Percentiles rank a stretch among this genome's conserved stretches.
Evolutionary conservation across 805 yeast species (phyloP).

Genomic region (Priceomyces carsonii): DNA sequence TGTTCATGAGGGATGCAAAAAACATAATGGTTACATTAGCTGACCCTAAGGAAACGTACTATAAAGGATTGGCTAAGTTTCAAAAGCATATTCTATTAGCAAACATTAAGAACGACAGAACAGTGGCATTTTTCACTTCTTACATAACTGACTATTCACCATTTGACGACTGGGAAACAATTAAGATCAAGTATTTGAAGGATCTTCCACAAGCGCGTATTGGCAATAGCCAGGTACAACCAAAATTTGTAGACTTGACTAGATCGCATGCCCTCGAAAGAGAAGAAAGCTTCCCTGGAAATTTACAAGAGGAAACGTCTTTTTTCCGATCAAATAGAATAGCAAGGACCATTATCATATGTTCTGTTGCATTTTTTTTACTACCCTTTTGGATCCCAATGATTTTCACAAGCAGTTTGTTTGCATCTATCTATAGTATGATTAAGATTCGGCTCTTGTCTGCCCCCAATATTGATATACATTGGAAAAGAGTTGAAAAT

Average conservation of each 20-base stretch:
- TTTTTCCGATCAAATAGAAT: constrained; percentile 29
- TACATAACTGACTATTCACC: constrained; percentile 75
- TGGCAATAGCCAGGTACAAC: constrained; percentile 37
- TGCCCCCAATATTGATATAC: constrained; percentile 23
- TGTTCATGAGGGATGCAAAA: constrained; percentile 40
- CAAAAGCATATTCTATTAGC: constrained; percentile 62
- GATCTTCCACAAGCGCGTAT: constrained; percentile 44
- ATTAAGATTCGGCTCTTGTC: constrained; percentile 32
- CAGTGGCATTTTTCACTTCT: constrained; percentile 86
- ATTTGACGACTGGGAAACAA: constrained; percentile 55
- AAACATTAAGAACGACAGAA: constrained; percentile 77
- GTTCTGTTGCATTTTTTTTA: constrained; percentile 25
- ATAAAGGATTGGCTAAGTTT: constrained; percentile 58
- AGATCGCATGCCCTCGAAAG: constrained; percentile 21
- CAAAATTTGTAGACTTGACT: constrained; percentile 54
- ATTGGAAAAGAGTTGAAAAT: constrained; percentile 34
- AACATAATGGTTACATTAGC: constrained; percentile 53
- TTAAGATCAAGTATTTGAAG: constrained; percentile 49
- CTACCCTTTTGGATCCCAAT: constrained; percentile 55
- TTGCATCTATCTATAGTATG: constrained; percentile 41
- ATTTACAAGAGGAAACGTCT: constrained; percentile 41
- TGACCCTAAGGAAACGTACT: constrained; percentile 50
- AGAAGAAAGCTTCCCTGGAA: constrained; percentile 12
- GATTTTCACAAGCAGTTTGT: constrained; percentile 35
- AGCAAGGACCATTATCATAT: constrained; percentile 22